Base-by-base conservation (phyloP, 305 asterid species). In the Salvia sclarea region DNA sequence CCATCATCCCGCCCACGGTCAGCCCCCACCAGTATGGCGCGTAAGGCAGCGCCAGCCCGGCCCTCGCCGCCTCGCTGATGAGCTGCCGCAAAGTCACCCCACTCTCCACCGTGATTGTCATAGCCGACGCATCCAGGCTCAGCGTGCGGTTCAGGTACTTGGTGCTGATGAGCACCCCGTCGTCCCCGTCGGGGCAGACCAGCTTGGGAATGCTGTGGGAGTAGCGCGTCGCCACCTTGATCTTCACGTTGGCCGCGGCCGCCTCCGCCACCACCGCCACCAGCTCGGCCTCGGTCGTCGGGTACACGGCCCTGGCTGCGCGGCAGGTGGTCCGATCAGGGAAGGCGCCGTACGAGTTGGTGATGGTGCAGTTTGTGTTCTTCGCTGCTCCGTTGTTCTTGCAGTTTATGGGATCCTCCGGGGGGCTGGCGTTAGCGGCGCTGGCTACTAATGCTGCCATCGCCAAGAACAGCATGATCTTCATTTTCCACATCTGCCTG, bases 21-120 rank as follows among this genome's bases (percentile, higher is more conserved):
- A 84, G 21, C 1, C 89, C 89, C 84, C 81, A 79, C 89, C 89
- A 84, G 61, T 81, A 84, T 0, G 89, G 89, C 0, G 85, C 59
- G 24, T 77, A 79, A 6, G 86, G 86, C 76, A 84, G 71, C 21
- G 83, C 81, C 77, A 84, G 22, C 3, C 59, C 48, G 14, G 24
- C 58, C 21, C 60, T 17, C 0, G 80, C 83, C 45, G 84, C 84
- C 47, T 66, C 81, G 1, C 30, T 30, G 16, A 79, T 73, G 56
- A 84, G 69, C 66, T 68, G 75, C 71, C 81, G 37, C 54, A 81
- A 71, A 12, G 82, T 79, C 44, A 75, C 75, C 50, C 89, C 89
- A 38, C 86, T 79, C 80, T 84, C 84, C 56, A 81, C 89, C 25
- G 84, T 84, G 24, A 81, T 56, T 2, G 79, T 81, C 79, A 79